These are phyloP conservation scores for Crithidia sp. DNA, from an alignment of 208 protist species.

Conservation along the genomic window DNA sequence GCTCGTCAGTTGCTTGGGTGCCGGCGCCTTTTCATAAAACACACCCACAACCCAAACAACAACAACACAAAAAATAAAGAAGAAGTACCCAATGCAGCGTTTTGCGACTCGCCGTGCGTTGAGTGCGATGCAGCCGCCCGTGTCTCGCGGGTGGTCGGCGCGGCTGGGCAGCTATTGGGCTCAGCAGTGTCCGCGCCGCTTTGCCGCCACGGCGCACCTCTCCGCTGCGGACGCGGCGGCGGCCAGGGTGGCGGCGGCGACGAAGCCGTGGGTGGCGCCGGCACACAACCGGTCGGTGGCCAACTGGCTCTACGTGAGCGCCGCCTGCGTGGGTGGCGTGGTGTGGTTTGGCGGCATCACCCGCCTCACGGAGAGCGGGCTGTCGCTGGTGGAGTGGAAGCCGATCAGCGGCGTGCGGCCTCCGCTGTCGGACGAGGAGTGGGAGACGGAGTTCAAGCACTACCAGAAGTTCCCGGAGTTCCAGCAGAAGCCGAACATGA, in stretches of 20 bases:
- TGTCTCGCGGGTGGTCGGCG: conserved; percentile 11
- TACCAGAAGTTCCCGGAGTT: conserved; percentile 97
- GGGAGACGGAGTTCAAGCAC: conserved; percentile 95
- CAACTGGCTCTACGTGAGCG: conserved; percentile 89
- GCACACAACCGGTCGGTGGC: conserved; percentile 72
- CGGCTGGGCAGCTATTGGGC: conserved; percentile 16
- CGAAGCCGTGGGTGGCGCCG: conserved; percentile 34
- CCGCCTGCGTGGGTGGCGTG: conserved; percentile 88
- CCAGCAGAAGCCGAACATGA: conserved; percentile 94
- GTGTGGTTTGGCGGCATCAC: conserved; percentile 95
- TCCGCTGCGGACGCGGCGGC: conserved; percentile 16
- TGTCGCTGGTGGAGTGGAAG: conserved; percentile 96
- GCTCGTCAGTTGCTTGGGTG: too few species aligned
- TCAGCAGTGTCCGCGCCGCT: conserved; percentile 23
- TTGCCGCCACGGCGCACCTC: conserved; percentile 5
- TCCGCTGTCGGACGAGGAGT: conserved; percentile 91
- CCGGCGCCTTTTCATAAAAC: too few species aligned
- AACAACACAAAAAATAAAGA: background rate
- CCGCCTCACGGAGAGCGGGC: conserved; percentile 93
- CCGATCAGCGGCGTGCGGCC: conserved; percentile 90
- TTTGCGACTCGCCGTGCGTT: conserved; percentile 19
- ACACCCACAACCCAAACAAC: too few species aligned
- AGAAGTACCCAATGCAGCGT: conserved; percentile 18
- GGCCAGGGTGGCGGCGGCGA: conserved; percentile 10
- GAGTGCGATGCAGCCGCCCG: conserved; percentile 5